A percentile compares a stretch with the other conserved stretches of the same genome.
Evolutionary conservation across 176 grass and related monocot species (phyloP).

Genomic region (Luzula sylvatica): DNA sequence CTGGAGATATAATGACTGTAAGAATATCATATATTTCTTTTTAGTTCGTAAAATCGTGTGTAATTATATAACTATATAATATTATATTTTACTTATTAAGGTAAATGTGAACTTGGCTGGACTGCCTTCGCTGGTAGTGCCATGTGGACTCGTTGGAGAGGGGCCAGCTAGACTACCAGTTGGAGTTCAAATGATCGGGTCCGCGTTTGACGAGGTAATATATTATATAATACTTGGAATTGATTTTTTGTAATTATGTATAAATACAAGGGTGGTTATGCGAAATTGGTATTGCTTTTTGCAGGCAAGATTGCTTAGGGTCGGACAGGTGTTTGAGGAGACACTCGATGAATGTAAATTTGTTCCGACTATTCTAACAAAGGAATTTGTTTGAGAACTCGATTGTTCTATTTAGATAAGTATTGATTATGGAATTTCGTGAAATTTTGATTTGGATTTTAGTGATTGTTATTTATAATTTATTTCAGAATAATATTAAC

Average conservation of each 20-base stretch:
- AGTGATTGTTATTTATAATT: too few relatives aligned
- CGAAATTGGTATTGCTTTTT: constrained; percentile 5
- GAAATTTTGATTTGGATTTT: too few relatives aligned
- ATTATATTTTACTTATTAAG: constrained; percentile 20
- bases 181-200: constrained; percentile 83
- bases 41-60: too few relatives aligned
- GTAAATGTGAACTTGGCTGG: constrained; percentile 94
- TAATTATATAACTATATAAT: too few relatives aligned
- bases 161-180: constrained; percentile 64
- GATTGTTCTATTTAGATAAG: too few relatives aligned
- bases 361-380: constrained; percentile 48
- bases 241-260: not conserved
- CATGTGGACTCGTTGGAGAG: constrained; percentile 81
- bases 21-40: constrained; percentile 8
- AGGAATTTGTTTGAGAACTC: not conserved
- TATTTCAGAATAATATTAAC: too few relatives aligned
- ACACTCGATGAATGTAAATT: constrained; percentile 57
- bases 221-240: not conserved
- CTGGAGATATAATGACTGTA: constrained; percentile 98
- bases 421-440: too few relatives aligned
- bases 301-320: constrained; percentile 49
- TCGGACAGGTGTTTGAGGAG: constrained; percentile 83
- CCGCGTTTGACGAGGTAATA: constrained; percentile 65
- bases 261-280: not conserved
- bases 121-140: constrained; percentile 75